A percentile compares a stretch with the other conserved stretches of the same genome.
Evolutionary conservation across 108 stramenopile genomes (phyloP).

Genomic region (Skeletonema grethae): DNA sequence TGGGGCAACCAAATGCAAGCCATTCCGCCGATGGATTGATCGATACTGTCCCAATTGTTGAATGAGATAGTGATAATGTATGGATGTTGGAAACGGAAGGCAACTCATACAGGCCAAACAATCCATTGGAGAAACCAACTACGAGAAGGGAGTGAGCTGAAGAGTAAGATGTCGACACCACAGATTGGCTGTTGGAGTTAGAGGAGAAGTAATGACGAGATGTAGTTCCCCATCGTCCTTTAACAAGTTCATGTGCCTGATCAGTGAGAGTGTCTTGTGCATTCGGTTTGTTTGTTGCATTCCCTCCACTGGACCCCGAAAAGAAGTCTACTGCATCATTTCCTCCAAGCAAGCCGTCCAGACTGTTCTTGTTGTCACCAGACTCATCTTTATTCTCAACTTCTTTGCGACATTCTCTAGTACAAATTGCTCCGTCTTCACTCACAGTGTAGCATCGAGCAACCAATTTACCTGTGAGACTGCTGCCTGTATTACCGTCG

Average conservation of each 20-base stretch:
- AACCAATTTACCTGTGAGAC: slow-evolving; percentile 40
- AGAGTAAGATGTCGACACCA: slow-evolving; percentile 68
- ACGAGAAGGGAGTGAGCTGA: slow-evolving; percentile 71
- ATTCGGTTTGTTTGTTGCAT: neutral
- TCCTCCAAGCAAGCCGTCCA: slow-evolving; percentile 52
- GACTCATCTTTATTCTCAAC: slow-evolving; percentile 46
- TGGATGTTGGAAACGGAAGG: slow-evolving; percentile 90
- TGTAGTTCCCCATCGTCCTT: slow-evolving; percentile 61
- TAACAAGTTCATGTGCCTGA: slow-evolving; percentile 71
- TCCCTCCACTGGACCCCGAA: slow-evolving; percentile 51
- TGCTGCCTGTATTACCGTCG: slow-evolving; percentile 37
- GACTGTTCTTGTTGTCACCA: slow-evolving; percentile 41
- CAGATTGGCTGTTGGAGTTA: slow-evolving; percentile 57
- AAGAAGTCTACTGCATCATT: slow-evolving; percentile 83
- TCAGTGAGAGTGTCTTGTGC: slow-evolving; percentile 11
- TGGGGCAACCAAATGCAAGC: slow-evolving; percentile 95
- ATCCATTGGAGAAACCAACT: slow-evolving; percentile 89
- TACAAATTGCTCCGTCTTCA: slow-evolving; percentile 90
- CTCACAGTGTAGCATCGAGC: slow-evolving; percentile 81
- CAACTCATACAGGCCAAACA: slow-evolving; percentile 97
- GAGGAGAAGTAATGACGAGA: slow-evolving; percentile 86
- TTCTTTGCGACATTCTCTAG: slow-evolving; percentile 74
- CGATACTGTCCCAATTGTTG: slow-evolving; percentile 74
- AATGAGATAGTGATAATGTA: slow-evolving; percentile 80
- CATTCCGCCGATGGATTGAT: slow-evolving; percentile 93